A percentile compares a stretch with the other conserved stretches of the same genome.
These are phyloP conservation scores for Trichosporon faecale DNA, from an alignment of 1,284 basidiomycete species.

Conservation along the genomic window DNA sequence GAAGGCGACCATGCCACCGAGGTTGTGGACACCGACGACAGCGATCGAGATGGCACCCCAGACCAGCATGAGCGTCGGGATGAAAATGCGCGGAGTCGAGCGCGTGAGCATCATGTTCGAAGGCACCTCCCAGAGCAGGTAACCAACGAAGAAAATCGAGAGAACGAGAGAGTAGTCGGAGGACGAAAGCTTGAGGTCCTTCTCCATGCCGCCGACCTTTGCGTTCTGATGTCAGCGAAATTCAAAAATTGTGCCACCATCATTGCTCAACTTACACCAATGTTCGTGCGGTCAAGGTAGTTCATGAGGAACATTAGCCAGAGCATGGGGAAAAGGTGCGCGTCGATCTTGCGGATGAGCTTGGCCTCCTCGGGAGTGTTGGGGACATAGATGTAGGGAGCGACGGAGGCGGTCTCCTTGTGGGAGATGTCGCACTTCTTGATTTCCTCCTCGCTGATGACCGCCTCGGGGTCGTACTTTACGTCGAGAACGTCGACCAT, in stretches of 20 bases:
- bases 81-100: conserved; percentile 46
- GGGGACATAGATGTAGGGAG: conserved; percentile 29
- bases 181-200: conserved; percentile 42
- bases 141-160: conserved; percentile 45
- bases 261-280: neutral
- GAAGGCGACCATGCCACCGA: conserved; percentile 49
- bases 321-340: conserved; percentile 43
- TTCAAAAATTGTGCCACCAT: too few species aligned
- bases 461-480: conserved; percentile 1
- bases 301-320: conserved; percentile 32
- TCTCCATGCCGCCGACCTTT: conserved; percentile 51
- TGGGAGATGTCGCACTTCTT: conserved; percentile 3
- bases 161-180: conserved; percentile 47
- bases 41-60: conserved; percentile 34
- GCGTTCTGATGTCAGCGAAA: conserved; percentile 38
- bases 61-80: conserved; percentile 42
- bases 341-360: conserved; percentile 51
- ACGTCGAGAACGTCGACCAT: neutral
- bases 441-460: neutral
- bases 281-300: conserved; percentile 15
- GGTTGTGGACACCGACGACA: conserved; percentile 40
- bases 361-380: conserved; percentile 43
- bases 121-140: conserved; percentile 40
- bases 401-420: conserved; percentile 4
- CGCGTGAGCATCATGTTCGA: conserved; percentile 49